Base-by-base conservation (phyloP, 2,329 filamentous ascomycete genomes). In the Trichophyton schoenleinii region DNA sequence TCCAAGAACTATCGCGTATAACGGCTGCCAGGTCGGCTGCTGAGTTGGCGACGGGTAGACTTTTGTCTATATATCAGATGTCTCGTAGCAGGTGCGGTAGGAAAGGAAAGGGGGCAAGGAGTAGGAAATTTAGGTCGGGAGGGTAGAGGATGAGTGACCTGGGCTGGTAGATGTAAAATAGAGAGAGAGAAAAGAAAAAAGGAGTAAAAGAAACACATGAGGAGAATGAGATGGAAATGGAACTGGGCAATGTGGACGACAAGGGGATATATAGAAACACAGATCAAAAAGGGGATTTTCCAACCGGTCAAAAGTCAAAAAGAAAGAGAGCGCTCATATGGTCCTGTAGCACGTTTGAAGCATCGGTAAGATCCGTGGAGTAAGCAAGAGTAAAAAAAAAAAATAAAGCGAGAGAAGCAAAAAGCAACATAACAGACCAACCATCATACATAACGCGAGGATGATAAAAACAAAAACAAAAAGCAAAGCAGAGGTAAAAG, bases 11-110 rank as follows among this genome's bases (percentile, higher is more conserved):
- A n/a, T 34, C 22, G 49, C 22, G 28, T 49, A 13, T 38, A 38
- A 38, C 11, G 34, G 34, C 34, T 38, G 34, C 28, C 28, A 31
- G 28, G 34, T 38, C 4, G 34, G 34, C 34, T 38, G 11, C 13
- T 13, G 3, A 38, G 34, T 13, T 31, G 28, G 28, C 28, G 49
- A 28, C 18, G 28, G 31, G 49, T 53, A 28, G 25, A 22, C 28
- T 53, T 53, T 53, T 31, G 49, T 53, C 49, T 53, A 53, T 53
- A 53, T 53, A 53, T 53, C 49, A 34, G 49, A 53, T 53, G 15
- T 53, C 49, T 60, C 55, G 62, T 60, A 60, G 63, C 63, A 48
- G 25, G 61, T 63, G 28, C 61, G 53, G 52, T 53, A 60, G 22
- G 22, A 22, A 25, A 52, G 53, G 57, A 57, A 62, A 49, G 49